Evolutionary conservation across 2,329 filamentous ascomycete species (phyloP).

Genomic region (Cladophialophora exuberans): DNA sequence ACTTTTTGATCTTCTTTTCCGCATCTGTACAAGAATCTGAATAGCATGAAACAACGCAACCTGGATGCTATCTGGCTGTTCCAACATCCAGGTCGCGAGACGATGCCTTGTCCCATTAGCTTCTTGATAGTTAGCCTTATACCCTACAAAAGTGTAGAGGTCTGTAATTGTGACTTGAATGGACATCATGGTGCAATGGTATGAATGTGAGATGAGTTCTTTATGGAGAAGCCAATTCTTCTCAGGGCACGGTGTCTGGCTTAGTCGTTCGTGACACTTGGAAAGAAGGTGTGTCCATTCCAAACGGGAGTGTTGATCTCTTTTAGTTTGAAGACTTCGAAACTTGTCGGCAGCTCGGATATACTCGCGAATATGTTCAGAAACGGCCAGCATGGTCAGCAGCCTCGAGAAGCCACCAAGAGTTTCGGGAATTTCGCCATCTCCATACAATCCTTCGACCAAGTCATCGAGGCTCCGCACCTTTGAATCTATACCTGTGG

Average conservation of each 20-base stretch:
- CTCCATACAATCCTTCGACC: constrained; percentile 5
- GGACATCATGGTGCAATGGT: constrained; percentile 5
- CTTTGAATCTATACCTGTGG: not conserved
- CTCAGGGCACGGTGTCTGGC: not conserved
- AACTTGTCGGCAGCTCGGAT: not conserved
- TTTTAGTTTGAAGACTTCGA: not conserved
- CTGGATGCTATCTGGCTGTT: not conserved
- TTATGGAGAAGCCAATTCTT: not conserved
- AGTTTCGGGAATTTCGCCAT: not conserved
- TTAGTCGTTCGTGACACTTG: not conserved
- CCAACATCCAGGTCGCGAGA: constrained; percentile 4
- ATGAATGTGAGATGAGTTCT: constrained; percentile 1
- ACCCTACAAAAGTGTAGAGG: constrained; percentile 4
- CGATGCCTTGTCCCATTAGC: not conserved
- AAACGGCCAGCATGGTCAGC: not conserved
- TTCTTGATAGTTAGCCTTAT: not conserved
- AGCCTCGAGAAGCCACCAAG: constrained; percentile 6
- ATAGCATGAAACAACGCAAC: not conserved
- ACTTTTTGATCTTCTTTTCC: not conserved
- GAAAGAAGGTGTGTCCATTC: constrained; percentile 1
- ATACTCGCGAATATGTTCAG: constrained; percentile 1
- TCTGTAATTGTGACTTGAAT: not conserved
- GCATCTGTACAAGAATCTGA: not conserved
- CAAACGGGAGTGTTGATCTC: not conserved
- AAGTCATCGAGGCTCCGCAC: not conserved